phyloP scores from a whole-genome alignment of 352 stramenopile species.

The Phytophthora syringae region DNA sequence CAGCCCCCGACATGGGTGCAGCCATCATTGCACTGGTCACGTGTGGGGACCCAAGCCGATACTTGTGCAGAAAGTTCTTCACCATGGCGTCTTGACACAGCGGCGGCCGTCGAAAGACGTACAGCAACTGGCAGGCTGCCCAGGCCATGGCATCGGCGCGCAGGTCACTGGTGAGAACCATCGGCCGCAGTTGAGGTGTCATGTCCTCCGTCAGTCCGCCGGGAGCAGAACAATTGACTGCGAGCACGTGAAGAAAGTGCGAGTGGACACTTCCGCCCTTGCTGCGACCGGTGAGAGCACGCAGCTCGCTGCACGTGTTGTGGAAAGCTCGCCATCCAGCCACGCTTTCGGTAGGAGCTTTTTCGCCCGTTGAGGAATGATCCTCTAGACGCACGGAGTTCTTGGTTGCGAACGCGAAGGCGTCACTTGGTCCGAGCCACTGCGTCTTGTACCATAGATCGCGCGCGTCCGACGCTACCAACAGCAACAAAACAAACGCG shows the following conservation, averaged over 20 bases:
- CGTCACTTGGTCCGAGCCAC: constrained; percentile 58
- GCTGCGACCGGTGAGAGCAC: constrained; percentile 25
- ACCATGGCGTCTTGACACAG: constrained; percentile 56
- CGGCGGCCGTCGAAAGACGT: constrained; percentile 36
- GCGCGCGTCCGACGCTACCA: constrained; percentile 45
- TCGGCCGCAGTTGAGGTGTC: constrained; percentile 13
- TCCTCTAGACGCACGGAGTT: constrained; percentile 25
- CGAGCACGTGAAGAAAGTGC: constrained; percentile 43
- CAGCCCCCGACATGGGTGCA: constrained; percentile 36
- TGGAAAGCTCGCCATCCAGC: constrained; percentile 57
- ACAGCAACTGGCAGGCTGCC: constrained; percentile 54
- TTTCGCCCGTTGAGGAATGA: background rate
- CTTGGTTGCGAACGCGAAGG: constrained; percentile 44
- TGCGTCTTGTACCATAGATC: constrained; percentile 64
- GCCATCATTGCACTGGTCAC: constrained; percentile 40
- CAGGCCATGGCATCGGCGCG: constrained; percentile 57
- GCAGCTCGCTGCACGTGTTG: constrained; percentile 34
- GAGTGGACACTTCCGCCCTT: constrained; percentile 12
- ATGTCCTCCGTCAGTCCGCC: constrained; percentile 24
- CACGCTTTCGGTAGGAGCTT: constrained; percentile 2
- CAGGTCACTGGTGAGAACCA: constrained; percentile 47
- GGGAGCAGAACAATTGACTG: constrained; percentile 33
- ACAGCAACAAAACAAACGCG: constrained; percentile 37
- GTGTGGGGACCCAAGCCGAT: constrained; percentile 32
- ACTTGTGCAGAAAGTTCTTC: constrained; percentile 43